phyloP scores from a whole-genome alignment of 352 stramenopile genomes.

The Phytophthora ramorum region DNA sequence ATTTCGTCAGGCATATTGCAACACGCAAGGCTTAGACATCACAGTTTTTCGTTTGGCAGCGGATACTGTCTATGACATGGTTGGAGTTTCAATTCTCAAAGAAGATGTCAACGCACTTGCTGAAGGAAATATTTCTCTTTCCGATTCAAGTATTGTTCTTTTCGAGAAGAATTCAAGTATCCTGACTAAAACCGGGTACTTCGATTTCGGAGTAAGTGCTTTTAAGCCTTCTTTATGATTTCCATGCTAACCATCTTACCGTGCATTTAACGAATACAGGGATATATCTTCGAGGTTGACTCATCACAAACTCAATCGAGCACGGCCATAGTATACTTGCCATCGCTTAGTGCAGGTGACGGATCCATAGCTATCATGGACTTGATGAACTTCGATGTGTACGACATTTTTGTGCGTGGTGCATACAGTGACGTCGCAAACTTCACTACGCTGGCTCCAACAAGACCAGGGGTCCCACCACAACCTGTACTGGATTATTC shows the following conservation, averaged over 20 bases:
- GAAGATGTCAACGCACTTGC: conserved; percentile 6
- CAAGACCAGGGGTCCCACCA: conserved; percentile 37
- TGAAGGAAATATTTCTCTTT: conserved; percentile 31
- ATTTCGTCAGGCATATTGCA: conserved; percentile 37
- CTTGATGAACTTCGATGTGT: conserved; percentile 15
- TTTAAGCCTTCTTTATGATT: neutral
- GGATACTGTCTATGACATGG: conserved; percentile 61
- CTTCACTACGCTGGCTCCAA: conserved; percentile 41
- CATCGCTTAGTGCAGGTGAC: conserved; percentile 8
- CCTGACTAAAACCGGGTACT: conserved; percentile 21
- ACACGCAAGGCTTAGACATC: conserved; percentile 19
- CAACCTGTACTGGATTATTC: conserved; percentile 26
- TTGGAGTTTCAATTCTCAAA: conserved; percentile 41
- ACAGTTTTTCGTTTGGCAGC: conserved; percentile 50
- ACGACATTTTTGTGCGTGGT: conserved; percentile 37
- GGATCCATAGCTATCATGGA: conserved; percentile 22
- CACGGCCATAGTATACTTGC: neutral
- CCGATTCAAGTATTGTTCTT: conserved; percentile 34
- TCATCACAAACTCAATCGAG: neutral
- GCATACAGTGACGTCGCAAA: conserved; percentile 33
- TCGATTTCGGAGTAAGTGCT: conserved; percentile 60
- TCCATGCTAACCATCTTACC: neutral
- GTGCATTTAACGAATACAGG: conserved; percentile 19
- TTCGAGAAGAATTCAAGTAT: neutral
- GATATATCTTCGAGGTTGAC: conserved; percentile 62